Evolutionary conservation across 805 yeast species (phyloP), one percentile per base, ranked within the genome.

Genomic region (Starmerella bombicola): DNA sequence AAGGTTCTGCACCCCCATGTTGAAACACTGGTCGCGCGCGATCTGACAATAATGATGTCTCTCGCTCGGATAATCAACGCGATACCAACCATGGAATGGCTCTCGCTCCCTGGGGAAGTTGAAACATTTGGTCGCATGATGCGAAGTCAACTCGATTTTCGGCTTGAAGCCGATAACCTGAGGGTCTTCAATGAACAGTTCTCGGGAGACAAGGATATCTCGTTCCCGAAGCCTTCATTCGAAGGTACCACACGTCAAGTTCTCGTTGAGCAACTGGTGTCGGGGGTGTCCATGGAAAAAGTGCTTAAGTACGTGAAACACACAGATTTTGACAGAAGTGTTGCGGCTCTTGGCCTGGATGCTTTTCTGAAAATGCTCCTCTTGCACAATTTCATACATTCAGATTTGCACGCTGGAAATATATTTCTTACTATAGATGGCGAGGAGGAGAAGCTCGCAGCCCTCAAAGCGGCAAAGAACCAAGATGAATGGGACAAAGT

Each of bases 21-120:
- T 4, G 80, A 74, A 39, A 60, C 65, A 10, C 74, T 71, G 37
- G 80, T 91, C 19, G 70, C 71, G 42, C 68, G 97, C 42, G 99
- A 91, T 58, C 67, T 91, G 51, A 70, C 68, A 48, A 82, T 91
- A 29, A 86, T 91, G 95, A 63, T 61, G 21, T 73, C 79, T 48
- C 80, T 86, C 55, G 98, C 98, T 2, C 59, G 62, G 33, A 40
- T 69, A 1, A 71, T 91, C 38, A 77, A 86, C 53, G 53, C 57
- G 5, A 64, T 91, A 5, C 99, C 99, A 4, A 84, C 94, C 0
- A 83, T 91, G 93, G 96, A 91, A 57, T 91, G 99, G 99, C 66
- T 91, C 4, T 82, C 95, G 3, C 64, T 91, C 35, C 98, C 97
- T 0, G 88, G 79, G 46, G 98, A 91, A 58, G 97, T 88, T 2